Base-by-base conservation (phyloP, 75 land plant genomes). In the Pinus taeda region DNA sequence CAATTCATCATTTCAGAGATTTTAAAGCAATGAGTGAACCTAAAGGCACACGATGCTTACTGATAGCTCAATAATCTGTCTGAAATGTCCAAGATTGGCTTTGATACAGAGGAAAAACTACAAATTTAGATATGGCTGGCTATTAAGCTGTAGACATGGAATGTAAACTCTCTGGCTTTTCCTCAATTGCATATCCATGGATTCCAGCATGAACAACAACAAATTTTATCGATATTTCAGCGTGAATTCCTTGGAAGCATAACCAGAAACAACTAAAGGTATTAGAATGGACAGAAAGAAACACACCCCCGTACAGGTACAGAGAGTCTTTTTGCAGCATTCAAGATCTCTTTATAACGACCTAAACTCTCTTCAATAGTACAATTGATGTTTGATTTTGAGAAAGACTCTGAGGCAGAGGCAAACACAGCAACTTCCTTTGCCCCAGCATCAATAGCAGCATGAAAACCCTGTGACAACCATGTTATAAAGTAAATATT, bases 351-450 rank as follows among this genome's bases (percentile, higher is more conserved):
- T 65, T 85, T 86, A 76, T 92, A 97, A 59, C 95, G 98, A 65
- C 69, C 57, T 64, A 94, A 89, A 62, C 99, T 97, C 59, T 97
- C 93, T 74, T 90, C 89, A 71, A 97, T 95, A 79, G 84, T 90
- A 78, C 99, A 97, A 79, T 97, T 97, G 45, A 97, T 94, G 70
- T 97, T 97, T 58, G 91, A 87, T 86, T 82, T 92, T 26, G 95
- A 90, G 77, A 97, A 97, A 11, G 98, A 88, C 80, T 97, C 99
- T 21, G 99, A 97, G 70, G 99, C 99, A 37, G 99, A 92, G 62
- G 95, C 98, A 88, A 97, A 97, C 55, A 97, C 78, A 20, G 98
- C 99, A 42, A 97, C 87, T 79, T 97, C 99, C 76, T 92, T 92
- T 20, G 91, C 99, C 57, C 99, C 99, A 78, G 98, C 95, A 74